Percentiles rank a stretch among this genome's conserved stretches.
Conservation (phyloP, 164 flowering plant species). For the Nelumbo lutea region DNA sequence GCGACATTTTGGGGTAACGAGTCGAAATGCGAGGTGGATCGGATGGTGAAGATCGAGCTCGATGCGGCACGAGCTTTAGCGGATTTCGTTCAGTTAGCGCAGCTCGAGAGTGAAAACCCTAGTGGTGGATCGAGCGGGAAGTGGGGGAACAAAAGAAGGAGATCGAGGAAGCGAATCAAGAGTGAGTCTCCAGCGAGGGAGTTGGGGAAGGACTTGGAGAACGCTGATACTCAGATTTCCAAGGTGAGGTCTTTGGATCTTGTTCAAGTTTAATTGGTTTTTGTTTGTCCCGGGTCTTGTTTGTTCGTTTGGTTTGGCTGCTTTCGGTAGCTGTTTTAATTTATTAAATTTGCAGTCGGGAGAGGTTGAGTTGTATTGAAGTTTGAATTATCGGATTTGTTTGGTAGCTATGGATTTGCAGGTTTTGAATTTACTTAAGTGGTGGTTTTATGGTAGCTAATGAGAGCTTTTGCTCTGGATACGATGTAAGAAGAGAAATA, state of each 20-base stretch:
- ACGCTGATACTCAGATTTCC: slow-evolving; percentile 2
- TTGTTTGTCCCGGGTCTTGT: no score
- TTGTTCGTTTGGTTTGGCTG: no score
- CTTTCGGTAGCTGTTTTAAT: not conserved
- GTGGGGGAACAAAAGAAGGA: slow-evolving; percentile 44
- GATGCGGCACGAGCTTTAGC: slow-evolving; percentile 86
- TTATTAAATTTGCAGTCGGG: no score
- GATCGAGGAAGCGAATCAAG: slow-evolving; percentile 41
- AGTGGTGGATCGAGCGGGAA: slow-evolving; percentile 20
- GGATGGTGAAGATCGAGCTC: slow-evolving; percentile 48
- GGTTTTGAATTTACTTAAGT: no score
- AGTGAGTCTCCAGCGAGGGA: slow-evolving; percentile 28
- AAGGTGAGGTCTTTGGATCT: slow-evolving; percentile 18
- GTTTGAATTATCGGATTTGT: no score
- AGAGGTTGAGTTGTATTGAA: no score
- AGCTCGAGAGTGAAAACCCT: slow-evolving; percentile 19
- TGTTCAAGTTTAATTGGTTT: not conserved
- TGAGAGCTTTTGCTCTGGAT: no score
- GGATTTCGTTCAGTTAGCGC: slow-evolving; percentile 44
- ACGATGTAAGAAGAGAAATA: no score
- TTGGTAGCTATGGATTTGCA: no score
- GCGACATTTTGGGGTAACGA: slow-evolving; percentile 9
- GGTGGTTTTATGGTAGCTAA: no score
- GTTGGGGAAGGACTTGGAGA: slow-evolving; percentile 9
- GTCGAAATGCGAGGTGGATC: slow-evolving; percentile 24